Percentiles rank a stretch among this genome's conserved stretches.
These are phyloP conservation scores for Populus tremula DNA, from an alignment of 345 rosid genomes.

Conservation along the genomic window DNA sequence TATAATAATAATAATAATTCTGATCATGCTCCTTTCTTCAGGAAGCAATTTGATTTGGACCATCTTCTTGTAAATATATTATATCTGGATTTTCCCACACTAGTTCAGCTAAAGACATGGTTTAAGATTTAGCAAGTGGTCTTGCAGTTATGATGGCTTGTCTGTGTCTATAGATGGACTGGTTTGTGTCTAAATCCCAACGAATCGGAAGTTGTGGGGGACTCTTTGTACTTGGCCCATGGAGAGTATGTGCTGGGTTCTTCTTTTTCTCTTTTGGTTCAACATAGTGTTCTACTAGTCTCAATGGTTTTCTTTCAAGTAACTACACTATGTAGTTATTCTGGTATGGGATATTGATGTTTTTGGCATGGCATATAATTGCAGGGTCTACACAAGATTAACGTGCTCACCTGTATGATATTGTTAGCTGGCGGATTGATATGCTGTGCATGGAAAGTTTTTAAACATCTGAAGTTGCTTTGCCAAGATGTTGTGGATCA, in stretches of 20 bases:
- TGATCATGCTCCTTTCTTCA: slow-evolving; percentile 23
- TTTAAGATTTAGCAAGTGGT: slow-evolving; percentile 22
- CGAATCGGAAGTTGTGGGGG: slow-evolving; percentile 21
- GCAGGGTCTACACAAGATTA: slow-evolving; percentile 72
- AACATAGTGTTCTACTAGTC: slow-evolving; percentile 20
- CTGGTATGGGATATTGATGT: slow-evolving; percentile 50
- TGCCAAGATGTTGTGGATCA: slow-evolving; percentile 39
- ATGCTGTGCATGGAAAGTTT: slow-evolving; percentile 73
- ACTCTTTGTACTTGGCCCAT: slow-evolving; percentile 20
- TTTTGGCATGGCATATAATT: slow-evolving; percentile 74
- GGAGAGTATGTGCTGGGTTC: slow-evolving; percentile 18
- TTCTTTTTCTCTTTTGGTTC: slow-evolving; percentile 21
- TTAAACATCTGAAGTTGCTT: slow-evolving; percentile 49
- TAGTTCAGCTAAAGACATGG: slow-evolving; percentile 18
- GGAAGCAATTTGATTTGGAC: slow-evolving; percentile 32
- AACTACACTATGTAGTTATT: slow-evolving; percentile 33
- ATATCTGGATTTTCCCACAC: slow-evolving; percentile 10
- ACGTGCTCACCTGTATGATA: slow-evolving; percentile 61
- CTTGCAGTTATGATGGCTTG: slow-evolving; percentile 21
- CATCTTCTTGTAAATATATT: slow-evolving; percentile 3
- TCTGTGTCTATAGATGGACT: slow-evolving; percentile 13
- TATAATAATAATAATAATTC: slow-evolving; percentile 10
- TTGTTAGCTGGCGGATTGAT: slow-evolving; percentile 72
- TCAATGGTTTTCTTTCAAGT: slow-evolving; percentile 30
- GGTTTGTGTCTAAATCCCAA: slow-evolving; percentile 17